Evolutionary conservation across 352 stramenopile genomes (phyloP), one percentile per base, ranked within the genome.

Genomic region (Phytophthora lateralis): DNA sequence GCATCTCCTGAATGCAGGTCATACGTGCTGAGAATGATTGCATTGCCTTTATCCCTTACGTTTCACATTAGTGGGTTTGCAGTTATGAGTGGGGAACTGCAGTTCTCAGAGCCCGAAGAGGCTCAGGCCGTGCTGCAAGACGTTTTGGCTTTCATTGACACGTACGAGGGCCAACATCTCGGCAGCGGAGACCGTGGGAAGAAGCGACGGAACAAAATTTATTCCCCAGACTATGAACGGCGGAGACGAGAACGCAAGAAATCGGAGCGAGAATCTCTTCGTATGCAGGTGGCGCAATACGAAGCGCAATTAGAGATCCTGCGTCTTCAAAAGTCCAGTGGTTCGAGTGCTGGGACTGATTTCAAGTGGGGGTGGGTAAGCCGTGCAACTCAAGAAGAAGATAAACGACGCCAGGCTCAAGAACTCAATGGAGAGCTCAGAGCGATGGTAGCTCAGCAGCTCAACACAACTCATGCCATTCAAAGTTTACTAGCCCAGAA

Each of bases 221-320:
- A 55, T 34, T 54, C 37, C 18, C 34, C 42, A 34, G 32, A 44
- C 20, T 52, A 62, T 30, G 51, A 66, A 0, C 59, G 43, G 3
- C 24, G 45, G 24, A 50, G 58, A 26, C 59, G 59, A 0, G 34
- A 66, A 21, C 44, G 43, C 44, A 62, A 67, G 35, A 67, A 67
- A 17, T 8, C 7, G 3, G 59, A 67, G 20, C 27, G 44, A 35
- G 43, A 56, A 29, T 11, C 26, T n/a, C 51, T 67, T 38, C 43
- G 30, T 1, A 53, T 30, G 9, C 43, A 67, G 45, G 18, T 67
- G 15, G 38, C 24, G 2, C 50, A 50, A 11, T 61, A 52, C 35
- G 51, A 67, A 43, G 21, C 35, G 5, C 43, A 67, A n/a, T 32
- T 67, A 21, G 59, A 67, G 27, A 37, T 61, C 26, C 17, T 67